phyloP scores from a whole-genome alignment of 2,329 filamentous ascomycete species.

The Chrysoporthe cubensis region DNA sequence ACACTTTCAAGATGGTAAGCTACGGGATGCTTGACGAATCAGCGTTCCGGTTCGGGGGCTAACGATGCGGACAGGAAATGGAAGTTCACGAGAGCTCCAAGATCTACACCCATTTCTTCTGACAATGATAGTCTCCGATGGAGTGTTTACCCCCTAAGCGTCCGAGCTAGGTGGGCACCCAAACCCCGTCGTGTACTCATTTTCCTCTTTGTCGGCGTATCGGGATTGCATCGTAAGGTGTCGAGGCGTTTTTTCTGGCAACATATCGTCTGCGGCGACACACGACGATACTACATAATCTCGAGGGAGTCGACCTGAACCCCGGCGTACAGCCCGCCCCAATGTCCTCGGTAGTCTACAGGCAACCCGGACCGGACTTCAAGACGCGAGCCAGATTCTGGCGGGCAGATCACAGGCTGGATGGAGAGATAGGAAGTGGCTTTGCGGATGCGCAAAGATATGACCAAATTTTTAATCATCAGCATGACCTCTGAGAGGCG shows the following conservation, averaged over 20 bases:
- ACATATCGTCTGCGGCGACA: constrained; percentile 23
- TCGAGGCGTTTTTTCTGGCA: constrained; percentile 33
- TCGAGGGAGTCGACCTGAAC: constrained; percentile 15
- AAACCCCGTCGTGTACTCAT: constrained; percentile 53
- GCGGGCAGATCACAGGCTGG: constrained; percentile 2
- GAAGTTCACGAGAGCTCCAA: constrained; percentile 99
- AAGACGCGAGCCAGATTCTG: not conserved
- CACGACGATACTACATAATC: constrained; percentile 25
- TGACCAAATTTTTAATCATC: constrained; percentile 30
- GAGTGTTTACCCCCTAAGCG: constrained; percentile 21
- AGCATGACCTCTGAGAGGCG: constrained; percentile 28
- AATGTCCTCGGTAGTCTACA: constrained; percentile 3
- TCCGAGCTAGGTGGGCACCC: constrained; percentile 16
- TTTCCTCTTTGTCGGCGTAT: constrained; percentile 47
- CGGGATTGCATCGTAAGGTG: constrained; percentile 35
- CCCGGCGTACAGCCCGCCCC: not conserved
- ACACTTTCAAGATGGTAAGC: constrained; percentile 98
- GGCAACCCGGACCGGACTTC: constrained; percentile 12
- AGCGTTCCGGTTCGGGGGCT: constrained; percentile 30
- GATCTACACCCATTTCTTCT: constrained; percentile 99
- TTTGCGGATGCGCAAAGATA: constrained; percentile 17
- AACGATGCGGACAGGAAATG: constrained; percentile 79
- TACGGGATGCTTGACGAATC: not conserved
- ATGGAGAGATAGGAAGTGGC: constrained; percentile 13
- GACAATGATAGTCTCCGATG: constrained; percentile 50